Percentiles rank a stretch among this genome's conserved stretches.
These are phyloP conservation scores for Ophiostoma sp. DNA, from an alignment of 2,329 filamentous ascomycete species.

Conservation along the genomic window DNA sequence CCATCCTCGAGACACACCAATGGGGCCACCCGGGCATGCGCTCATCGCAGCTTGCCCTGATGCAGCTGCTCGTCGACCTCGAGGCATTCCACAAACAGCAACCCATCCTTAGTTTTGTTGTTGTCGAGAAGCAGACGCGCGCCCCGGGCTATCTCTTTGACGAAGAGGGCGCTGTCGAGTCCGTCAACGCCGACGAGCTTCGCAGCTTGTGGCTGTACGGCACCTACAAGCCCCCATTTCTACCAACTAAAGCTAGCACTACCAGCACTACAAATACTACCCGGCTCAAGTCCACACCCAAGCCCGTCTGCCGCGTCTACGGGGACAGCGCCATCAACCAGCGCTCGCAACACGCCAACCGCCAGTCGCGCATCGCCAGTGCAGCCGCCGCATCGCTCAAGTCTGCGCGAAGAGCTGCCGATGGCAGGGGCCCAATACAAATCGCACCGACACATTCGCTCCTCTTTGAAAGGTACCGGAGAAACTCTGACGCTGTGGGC, in stretches of 20 bases:
- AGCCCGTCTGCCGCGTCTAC: constrained; percentile 19
- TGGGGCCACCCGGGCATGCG: constrained; percentile 27
- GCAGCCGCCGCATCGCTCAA: constrained; percentile 24
- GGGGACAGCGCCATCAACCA: not conserved
- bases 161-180: constrained; percentile 23
- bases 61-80: constrained; percentile 33
- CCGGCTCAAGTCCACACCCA: not conserved
- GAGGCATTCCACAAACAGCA: constrained; percentile 34
- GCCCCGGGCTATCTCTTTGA: constrained; percentile 30
- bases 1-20: constrained; percentile 26
- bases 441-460: constrained; percentile 21
- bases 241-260: not conserved
- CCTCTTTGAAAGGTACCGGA: constrained; percentile 20
- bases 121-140: constrained; percentile 23
- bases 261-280: not conserved
- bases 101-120: constrained; percentile 32
- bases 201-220: constrained; percentile 18
- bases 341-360: constrained; percentile 13
- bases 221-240: not conserved
- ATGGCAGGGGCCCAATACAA: constrained; percentile 17
- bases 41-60: constrained; percentile 25
- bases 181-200: constrained; percentile 23
- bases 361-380: constrained; percentile 18
- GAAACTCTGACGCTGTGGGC: not conserved
- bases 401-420: constrained; percentile 14